Conservation (phyloP, 2,329 filamentous ascomycete genomes). For the Seiridium unicorne region DNA sequence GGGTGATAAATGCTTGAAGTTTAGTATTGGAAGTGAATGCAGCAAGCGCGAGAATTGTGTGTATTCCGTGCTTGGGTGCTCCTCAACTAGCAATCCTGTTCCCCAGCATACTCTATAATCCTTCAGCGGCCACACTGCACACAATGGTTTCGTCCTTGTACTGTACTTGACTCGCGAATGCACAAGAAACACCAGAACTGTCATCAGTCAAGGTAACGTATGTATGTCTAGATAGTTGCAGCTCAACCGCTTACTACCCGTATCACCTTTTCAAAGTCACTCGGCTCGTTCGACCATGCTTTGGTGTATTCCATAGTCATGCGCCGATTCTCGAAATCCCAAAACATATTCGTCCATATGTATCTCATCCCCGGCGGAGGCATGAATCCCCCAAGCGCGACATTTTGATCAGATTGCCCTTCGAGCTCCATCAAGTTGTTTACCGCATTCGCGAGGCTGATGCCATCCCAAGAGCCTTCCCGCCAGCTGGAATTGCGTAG, state of each 20-base stretch:
- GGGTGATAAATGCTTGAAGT: too few species aligned
- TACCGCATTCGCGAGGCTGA: conserved; percentile 17
- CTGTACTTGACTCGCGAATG: too few species aligned
- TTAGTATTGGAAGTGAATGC: too few species aligned
- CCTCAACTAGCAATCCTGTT: too few species aligned
- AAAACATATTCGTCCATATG: conserved; percentile 24
- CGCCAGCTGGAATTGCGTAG: conserved; percentile 15
- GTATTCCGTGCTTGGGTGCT: too few species aligned
- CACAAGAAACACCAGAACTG: too few species aligned
- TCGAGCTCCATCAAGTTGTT: conserved; percentile 19
- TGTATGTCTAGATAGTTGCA: neutral
- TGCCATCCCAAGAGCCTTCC: conserved; percentile 23
- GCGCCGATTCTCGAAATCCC: conserved; percentile 20
- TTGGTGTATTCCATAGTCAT: conserved; percentile 24
- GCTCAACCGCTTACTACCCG: conserved; percentile 10
- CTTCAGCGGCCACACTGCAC: too few species aligned
- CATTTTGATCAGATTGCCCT: conserved; percentile 12
- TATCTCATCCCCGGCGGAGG: conserved; percentile 15
- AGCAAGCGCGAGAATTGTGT: too few species aligned
- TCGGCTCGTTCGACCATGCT: conserved; percentile 13
- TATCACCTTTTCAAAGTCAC: conserved; percentile 16
- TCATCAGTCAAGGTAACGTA: neutral
- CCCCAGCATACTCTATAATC: too few species aligned
- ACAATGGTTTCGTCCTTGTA: too few species aligned
- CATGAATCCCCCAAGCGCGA: neutral